Evolutionary conservation across 352 stramenopile genomes (phyloP), one percentile per base, ranked within the genome.

Genomic region (Elongisporangium anandrum): DNA sequence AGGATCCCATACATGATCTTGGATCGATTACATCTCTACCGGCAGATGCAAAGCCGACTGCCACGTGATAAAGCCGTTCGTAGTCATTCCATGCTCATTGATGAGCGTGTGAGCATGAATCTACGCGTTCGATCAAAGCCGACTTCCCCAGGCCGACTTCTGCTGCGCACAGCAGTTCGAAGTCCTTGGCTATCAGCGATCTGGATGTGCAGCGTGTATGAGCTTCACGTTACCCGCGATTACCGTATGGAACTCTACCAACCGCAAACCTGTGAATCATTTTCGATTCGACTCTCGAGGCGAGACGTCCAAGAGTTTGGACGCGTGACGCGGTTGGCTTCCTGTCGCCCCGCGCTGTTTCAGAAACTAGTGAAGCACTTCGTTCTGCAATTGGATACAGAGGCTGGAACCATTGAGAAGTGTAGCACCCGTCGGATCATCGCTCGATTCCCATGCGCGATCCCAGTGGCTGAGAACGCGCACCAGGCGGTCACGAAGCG

Each of bases 21-120:
- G 26, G 79, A 90, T 57, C 75, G 83, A 6, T 53, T 92, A 13
- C 79, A 81, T 58, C 52, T 92, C 4, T 90, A 76, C 56, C 66
- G 69, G 5, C 17, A 61, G 17, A 49, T 62, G 9, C 65, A 66
- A 16, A 78, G 52, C 20, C 56, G 52, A n/a, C 24, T 39, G 0
- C 49, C 39, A 19, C 59, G 45, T 1, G 51, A 63, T 6, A 60
- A 61, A 23, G 38, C 10, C 0, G 10, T 16, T 10, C 29, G 22
- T 22, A 10, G 19, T 7, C 10, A 26, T 34, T 21, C 7, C 0
- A 24, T 56, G 3, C 56, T 50, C 12, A 10, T 56, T 26, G 63
- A 66, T 17, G 12, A 10, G 4, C 24, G 41, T 21, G 52, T 63
- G 47, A 17, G 56, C 17, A 47, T 69, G 52, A 65, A 72, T 26